Base-by-base conservation (phyloP, 2,329 filamentous ascomycete species). In the Clarireedia hainanense region DNA sequence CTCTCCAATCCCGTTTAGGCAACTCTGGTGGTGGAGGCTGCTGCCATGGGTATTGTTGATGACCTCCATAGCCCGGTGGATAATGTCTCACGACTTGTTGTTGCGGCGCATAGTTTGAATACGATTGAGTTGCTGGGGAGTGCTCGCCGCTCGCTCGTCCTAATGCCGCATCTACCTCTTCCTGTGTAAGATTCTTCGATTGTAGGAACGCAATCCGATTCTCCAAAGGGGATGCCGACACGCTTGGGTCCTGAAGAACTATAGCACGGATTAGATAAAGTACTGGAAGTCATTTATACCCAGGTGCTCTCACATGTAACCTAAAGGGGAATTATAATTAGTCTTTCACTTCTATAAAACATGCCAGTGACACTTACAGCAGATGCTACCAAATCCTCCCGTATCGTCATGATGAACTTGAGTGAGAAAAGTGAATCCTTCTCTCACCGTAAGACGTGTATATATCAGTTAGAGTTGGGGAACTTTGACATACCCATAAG, bases 171-270 rank as follows among this genome's bases (percentile, higher is more conserved):
- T 94, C 89, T 67, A 99, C 88, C 74, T 99, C 95, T 73, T 97
- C 92, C 71, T 94, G 88, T 0, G 92, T 97, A 54, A 99, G 80
- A 72, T 99, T 97, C 75, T 99, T 99, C 6, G 91, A 95, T 71
- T 91, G 89, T 20, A 99, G 79, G 65, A 99, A 99, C 7, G 91
- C 88, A 58, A 97, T 81, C 62, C 90, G 85, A 73, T 94, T 96
- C 68, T 97, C 94, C 60, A 96, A 75, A n/a, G 94, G 87, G 5
- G 94, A 92, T 9, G 84, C 83, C 39, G 90, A 84, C 64, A 99
- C 92, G 51, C 86, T 95, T 10, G 94, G 91, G 71, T 99, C 94
- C 74, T 95, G 90, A 58, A 99, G 84, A 73, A 99, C 90, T 92
- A 68, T 50, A 57, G 26, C 54, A 30, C 49, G 30, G 9, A 34